Conservation (phyloP, 129 eudicot genomes). For the carrot (Daucus carota) region DH1_v3.0 NC_030383.2:7637501-7638000, state of each 20-base stretch:
- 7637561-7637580: not conserved
- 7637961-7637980: slow-evolving; percentile 35
- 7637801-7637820: not conserved
- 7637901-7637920: not conserved
- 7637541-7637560: too few relatives aligned
- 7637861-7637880: not conserved
- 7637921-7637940: not conserved
- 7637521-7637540: too few relatives aligned
- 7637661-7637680: too few relatives aligned
- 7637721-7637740: not conserved
- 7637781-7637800: not conserved
- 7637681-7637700: too few relatives aligned
- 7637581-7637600: too few relatives aligned
- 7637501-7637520: not conserved
- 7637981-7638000: slow-evolving; percentile 46
- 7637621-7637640: too few relatives aligned
- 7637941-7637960: slow-evolving; percentile 9
- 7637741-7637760: not conserved
- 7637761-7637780: not conserved
- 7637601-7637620: too few relatives aligned
- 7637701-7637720: not conserved
- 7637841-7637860: not conserved
- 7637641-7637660: too few relatives aligned
- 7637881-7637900: not conserved
- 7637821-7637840: not conserved